These are phyloP conservation scores for Babjeviella inositovora DNA, from an alignment of 805 yeast genomes.

Conservation along the genomic window DNA sequence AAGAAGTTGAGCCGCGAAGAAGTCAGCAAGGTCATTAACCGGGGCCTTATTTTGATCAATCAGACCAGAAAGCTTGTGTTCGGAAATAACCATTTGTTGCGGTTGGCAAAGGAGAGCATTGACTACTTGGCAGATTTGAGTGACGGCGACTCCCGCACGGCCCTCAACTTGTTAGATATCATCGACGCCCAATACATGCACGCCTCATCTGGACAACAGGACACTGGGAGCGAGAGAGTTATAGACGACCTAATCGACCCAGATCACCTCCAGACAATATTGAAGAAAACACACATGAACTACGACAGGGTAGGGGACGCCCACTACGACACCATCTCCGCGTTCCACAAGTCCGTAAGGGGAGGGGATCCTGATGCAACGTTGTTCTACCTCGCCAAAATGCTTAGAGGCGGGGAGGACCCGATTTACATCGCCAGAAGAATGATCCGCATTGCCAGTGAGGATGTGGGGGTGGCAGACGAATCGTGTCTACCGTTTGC, in stretches of 20 bases:
- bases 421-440: slow-evolving; percentile 81
- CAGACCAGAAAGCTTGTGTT: slow-evolving; percentile 37
- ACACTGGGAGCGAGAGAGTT: no score
- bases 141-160: slow-evolving; percentile 81
- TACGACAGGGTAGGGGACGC: slow-evolving; percentile 84
- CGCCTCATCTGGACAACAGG: no score
- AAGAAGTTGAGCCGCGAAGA: slow-evolving; percentile 33
- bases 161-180: slow-evolving; percentile 67
- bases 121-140: slow-evolving; percentile 59
- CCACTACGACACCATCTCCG: slow-evolving; percentile 91
- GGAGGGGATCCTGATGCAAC: slow-evolving; percentile 90
- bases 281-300: slow-evolving; percentile 35
- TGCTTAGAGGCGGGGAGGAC: slow-evolving; percentile 90
- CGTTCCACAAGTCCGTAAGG: slow-evolving; percentile 84
- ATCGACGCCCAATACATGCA: slow-evolving; percentile 44
- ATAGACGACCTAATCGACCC: no score
- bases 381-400: slow-evolving; percentile 67
- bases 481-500: slow-evolving; percentile 79
- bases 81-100: slow-evolving; percentile 25
- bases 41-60: slow-evolving; percentile 46
- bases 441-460: slow-evolving; percentile 90
- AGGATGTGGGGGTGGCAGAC: slow-evolving; percentile 82
- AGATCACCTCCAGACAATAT: no score
- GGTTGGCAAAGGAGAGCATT: slow-evolving; percentile 37
- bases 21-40: slow-evolving; percentile 28